Base-by-base conservation (phyloP, 148 eudicot species). In the Bassia scoparia region DNA sequence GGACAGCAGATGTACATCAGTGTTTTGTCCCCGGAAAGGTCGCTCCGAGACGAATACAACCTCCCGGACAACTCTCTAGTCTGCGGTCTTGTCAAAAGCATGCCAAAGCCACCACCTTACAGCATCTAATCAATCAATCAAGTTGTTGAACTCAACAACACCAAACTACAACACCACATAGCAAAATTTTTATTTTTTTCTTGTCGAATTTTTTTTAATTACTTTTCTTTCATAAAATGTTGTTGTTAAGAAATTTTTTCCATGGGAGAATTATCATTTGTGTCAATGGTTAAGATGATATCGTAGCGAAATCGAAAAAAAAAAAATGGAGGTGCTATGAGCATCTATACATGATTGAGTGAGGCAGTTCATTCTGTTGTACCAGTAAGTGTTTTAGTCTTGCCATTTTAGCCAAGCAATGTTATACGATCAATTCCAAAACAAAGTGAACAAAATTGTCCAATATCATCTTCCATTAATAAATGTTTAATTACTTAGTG, bases 1-100 rank as follows among this genome's bases (percentile, higher is more conserved):
- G 89, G 89, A 2, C 89, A 86, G 30, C 87, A 86, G 29, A 65
- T 86, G 78, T 86, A 86, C 44, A 5, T 84, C 44, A 86, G 89
- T 38, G 84, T 84, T 0, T 62, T 77, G 12, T 80, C 89, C 0
- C 87, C 87, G 0, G 80, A 74, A 7, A 58, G 74, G 26, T 83
- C 89, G 4, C 52, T 74, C 4, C 77, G 85, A 73, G 89, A 86
- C 50, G 89, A 86, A 38, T 81, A 86, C 81, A 84, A 77, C 75
- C 38, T 86, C 8, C 89, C 78, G 1, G 82, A 81, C 4, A 38
- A 26, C 38, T 37, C 79, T 48, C 26, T 9, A 20, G 1, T 75
- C n/a, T 86, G 89, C 41, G 89, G 89, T 41, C 26, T 77, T 31
- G 85, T 81, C 70, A 80, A 81, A 79, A 74, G 53, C 77, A 7